Percentiles rank a stretch among this genome's conserved stretches.
phyloP scores from a whole-genome alignment of 768 basidiomycete species.

The Xanthoconium purpureum region DNA sequence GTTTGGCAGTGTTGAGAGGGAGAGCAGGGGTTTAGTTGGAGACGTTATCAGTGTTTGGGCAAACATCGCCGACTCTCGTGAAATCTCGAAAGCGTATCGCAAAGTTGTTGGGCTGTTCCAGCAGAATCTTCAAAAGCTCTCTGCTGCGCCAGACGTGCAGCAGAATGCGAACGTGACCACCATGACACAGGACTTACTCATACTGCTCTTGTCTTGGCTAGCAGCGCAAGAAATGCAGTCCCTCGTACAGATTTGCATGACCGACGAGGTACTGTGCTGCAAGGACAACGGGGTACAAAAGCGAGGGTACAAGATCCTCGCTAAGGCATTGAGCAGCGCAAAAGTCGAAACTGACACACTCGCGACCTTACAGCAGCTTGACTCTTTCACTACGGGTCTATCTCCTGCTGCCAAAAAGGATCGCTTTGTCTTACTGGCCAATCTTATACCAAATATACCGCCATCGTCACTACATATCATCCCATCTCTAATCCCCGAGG shows the following conservation, averaged over 20 bases:
- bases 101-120: conserved; percentile 75
- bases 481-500: conserved; percentile 88
- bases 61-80: conserved; percentile 72
- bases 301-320: conserved; percentile 86
- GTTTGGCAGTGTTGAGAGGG: conserved; percentile 81
- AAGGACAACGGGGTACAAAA: conserved; percentile 91
- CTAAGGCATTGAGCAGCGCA: conserved; percentile 64
- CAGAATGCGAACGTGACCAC: conserved; percentile 46
- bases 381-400: conserved; percentile 61
- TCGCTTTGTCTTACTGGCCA: conserved; percentile 71
- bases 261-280: conserved; percentile 63
- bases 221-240: conserved; percentile 55
- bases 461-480: conserved; percentile 76
- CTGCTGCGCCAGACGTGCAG: conserved; percentile 31
- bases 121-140: conserved; percentile 51
- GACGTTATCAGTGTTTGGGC: conserved; percentile 89
- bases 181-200: conserved; percentile 79
- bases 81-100: conserved; percentile 74
- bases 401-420: conserved; percentile 91
- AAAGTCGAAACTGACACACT: conserved; percentile 58
- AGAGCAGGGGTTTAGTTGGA: conserved; percentile 72
- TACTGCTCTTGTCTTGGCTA: conserved; percentile 78
- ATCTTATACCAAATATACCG: conserved; percentile 67
- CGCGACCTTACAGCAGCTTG: conserved; percentile 59
- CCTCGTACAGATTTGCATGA: conserved; percentile 70